These are phyloP conservation scores for Daedaleopsis nitida DNA, from an alignment of 768 basidiomycete genomes.

Conservation along the genomic window DNA sequence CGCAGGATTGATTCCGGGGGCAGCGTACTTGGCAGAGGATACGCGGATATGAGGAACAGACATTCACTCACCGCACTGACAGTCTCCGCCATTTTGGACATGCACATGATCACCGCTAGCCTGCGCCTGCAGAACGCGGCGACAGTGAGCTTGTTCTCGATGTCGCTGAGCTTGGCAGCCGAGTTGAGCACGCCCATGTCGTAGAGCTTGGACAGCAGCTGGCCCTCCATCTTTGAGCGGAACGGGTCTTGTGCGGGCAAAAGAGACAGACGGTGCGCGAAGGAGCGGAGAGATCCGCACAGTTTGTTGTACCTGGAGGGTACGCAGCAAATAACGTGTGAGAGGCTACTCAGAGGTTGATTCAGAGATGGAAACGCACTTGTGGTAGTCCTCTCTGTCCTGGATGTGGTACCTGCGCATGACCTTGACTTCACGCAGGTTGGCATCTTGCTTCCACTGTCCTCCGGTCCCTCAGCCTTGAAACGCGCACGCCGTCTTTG, in stretches of 20 bases:
- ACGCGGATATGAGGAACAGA: neutral
- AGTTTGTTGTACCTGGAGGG: slow-evolving; percentile 85
- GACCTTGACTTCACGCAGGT: slow-evolving; percentile 87
- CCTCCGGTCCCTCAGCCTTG: neutral
- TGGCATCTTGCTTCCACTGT: slow-evolving; percentile 97
- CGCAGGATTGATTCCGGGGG: no score
- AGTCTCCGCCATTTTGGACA: slow-evolving; percentile 93
- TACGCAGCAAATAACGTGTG: neutral
- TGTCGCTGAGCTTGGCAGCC: slow-evolving; percentile 86
- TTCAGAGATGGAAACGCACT: slow-evolving; percentile 44
- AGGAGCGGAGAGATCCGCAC: slow-evolving; percentile 81
- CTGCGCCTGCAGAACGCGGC: slow-evolving; percentile 91
- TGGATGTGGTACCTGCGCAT: slow-evolving; percentile 97
- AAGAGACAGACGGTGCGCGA: slow-evolving; percentile 84
- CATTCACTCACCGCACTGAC: slow-evolving; percentile 79
- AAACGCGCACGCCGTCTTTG: neutral
- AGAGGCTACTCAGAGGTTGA: neutral
- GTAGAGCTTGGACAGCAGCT: slow-evolving; percentile 92
- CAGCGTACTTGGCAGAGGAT: no score
- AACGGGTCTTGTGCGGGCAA: slow-evolving; percentile 91
- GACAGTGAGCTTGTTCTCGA: slow-evolving; percentile 94
- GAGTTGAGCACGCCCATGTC: slow-evolving; percentile 94
- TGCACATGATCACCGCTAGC: slow-evolving; percentile 89
- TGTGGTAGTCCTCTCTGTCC: slow-evolving; percentile 92
- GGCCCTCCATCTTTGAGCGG: slow-evolving; percentile 79